phyloP scores from a whole-genome alignment of 306 rosid species.

The Senna siamea region DNA sequence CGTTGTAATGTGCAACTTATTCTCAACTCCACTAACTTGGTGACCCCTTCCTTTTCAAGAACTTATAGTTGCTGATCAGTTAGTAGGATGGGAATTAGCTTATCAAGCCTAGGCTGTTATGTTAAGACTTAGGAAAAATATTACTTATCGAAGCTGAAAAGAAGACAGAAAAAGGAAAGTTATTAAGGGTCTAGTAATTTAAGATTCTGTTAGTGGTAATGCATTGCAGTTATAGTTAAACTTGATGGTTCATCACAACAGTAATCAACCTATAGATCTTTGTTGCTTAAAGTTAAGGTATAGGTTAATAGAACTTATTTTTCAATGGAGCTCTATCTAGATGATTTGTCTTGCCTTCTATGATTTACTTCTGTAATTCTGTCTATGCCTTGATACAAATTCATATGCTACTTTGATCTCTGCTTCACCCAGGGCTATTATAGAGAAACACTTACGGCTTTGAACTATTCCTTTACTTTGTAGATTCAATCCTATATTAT shows the following conservation, averaged over 20 bases:
- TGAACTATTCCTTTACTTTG: slow-evolving; percentile 1
- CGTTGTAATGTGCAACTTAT: background rate
- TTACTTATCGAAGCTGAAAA: background rate
- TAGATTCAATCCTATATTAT: background rate
- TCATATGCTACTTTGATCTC: slow-evolving; percentile 13
- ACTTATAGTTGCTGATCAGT: background rate
- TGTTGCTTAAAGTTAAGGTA: slow-evolving; percentile 13
- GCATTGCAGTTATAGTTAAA: background rate
- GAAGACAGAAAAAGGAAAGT: background rate
- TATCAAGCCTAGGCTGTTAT: background rate
- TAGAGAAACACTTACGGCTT: background rate
- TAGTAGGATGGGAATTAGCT: background rate
- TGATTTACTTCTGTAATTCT: background rate
- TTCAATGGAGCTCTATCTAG: background rate
- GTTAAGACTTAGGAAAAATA: background rate
- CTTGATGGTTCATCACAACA: background rate
- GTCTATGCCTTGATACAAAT: background rate
- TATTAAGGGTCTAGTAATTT: slow-evolving; percentile 10
- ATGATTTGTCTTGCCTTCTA: background rate
- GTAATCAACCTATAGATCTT: slow-evolving; percentile 7
- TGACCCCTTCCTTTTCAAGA: background rate
- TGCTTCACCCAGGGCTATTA: background rate
- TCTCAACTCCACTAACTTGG: background rate
- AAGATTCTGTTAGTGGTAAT: background rate
- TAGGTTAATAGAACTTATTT: background rate